These are phyloP conservation scores for Cryphonectria parasitica DNA, from an alignment of 2,329 filamentous ascomycete species.

Conservation along the genomic window DNA sequence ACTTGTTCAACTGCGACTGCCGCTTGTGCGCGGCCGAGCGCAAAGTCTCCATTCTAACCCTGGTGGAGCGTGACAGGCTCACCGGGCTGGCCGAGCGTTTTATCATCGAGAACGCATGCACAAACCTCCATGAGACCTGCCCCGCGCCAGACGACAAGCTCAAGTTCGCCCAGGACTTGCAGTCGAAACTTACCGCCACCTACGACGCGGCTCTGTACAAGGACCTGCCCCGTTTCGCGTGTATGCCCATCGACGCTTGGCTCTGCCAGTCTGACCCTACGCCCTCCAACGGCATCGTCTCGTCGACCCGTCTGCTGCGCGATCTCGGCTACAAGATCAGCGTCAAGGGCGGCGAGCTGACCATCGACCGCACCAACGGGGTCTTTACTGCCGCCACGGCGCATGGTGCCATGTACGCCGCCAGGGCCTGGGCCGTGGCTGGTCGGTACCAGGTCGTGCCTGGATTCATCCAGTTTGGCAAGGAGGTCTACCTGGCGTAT, in stretches of 20 bases:
- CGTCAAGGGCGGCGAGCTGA: not conserved
- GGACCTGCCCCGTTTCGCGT: not conserved
- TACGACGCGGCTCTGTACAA: conserved; percentile 3
- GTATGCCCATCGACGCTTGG: not conserved
- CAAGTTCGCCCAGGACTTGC: not conserved
- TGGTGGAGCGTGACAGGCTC: conserved; percentile 33
- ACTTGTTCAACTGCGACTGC: conserved; percentile 46
- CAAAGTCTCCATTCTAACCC: conserved; percentile 25
- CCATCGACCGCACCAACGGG: conserved; percentile 10
- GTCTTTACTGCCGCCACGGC: not conserved
- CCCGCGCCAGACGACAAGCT: not conserved
- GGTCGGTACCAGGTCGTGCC: not conserved
- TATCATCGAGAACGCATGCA: not conserved
- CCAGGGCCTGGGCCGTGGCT: not conserved
- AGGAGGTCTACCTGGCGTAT: conserved; percentile 6
- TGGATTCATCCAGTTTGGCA: not conserved
- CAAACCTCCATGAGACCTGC: not conserved
- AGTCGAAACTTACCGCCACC: not conserved
- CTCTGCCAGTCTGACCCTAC: not conserved
- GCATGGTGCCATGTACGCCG: conserved; percentile 1
- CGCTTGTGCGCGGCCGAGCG: conserved; percentile 42
- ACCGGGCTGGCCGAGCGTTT: conserved; percentile 32
- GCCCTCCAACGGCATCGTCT: not conserved
- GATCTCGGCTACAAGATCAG: not conserved
- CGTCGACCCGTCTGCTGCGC: not conserved